Conservation (phyloP, 1,139 yeast species). For the Nakaseomyces nivariensis region DNA sequence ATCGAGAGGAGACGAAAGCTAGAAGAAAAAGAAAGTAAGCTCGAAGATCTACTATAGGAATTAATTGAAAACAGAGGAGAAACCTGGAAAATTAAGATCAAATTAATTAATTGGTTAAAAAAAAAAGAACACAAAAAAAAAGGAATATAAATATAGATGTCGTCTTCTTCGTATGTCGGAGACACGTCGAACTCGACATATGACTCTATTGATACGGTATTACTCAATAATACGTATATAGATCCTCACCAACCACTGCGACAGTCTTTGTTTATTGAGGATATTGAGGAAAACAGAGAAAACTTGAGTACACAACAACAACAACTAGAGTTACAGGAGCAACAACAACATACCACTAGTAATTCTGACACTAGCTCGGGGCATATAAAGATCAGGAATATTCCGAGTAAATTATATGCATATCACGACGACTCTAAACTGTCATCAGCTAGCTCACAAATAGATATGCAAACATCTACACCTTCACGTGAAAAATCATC, state of each 20-base stretch:
- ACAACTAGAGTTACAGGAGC: background rate
- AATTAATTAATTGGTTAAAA: no score
- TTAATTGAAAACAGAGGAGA: background rate
- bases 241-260: background rate
- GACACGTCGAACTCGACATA: background rate
- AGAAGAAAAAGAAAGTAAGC: no score
- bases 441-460: background rate
- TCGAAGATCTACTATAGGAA: background rate
- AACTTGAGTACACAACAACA: background rate
- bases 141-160: background rate
- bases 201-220: background rate
- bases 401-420: background rate
- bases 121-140: background rate
- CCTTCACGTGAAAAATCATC: background rate
- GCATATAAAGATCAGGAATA: background rate
- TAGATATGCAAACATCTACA: background rate
- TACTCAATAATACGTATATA: background rate
- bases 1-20: no score
- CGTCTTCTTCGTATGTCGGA: background rate
- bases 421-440: conserved; percentile 1
- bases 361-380: background rate
- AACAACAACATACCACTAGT: background rate
- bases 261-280: conserved; percentile 2
- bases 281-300: background rate
- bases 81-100: no score